Base-by-base conservation (phyloP, 78 protist genomes). In the Dictyostelium purpureum region DNA sequence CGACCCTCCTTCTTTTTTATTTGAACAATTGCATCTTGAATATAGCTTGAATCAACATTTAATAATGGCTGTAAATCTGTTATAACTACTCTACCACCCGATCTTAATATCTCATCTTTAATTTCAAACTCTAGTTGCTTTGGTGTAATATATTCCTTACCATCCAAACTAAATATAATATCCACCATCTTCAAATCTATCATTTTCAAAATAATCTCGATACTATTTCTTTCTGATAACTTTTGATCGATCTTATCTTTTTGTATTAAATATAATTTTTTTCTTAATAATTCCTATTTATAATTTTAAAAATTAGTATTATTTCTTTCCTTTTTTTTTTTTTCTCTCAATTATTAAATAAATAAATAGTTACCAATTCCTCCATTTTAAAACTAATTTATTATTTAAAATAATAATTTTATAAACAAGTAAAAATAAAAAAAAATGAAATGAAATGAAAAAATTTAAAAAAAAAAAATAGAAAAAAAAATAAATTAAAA, bases 71-170 rank as follows among this genome's bases (percentile, higher is more conserved):
- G 96, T 7, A 96, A 26, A 33, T 94, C 96, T 16, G 69, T 61
- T 24, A 94, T 33, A 16, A 18, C 66, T n/a, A 94, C 57, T n/a
- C 97, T 56, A 45, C 97, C 97, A n/a, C 95, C 94, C 5, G 42
- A 45, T 19, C 59, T 73, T 21, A 79, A 21, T 19, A 96, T 83
- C 87, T 96, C 98, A 74, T 90, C 96, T 16, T 35, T 24, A 14
- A 96, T 78, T 37, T 96, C 98, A 24, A 28, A 38, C 66, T 94
- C 96, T 10, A 96, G 67, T 4, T 96, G 94, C 18, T 73, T 73
- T 6, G 82, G 89, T 18, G 98, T 96, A 33, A 96, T 57, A 59
- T 90, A 96, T 67, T 96, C 98, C 40, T 67, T 96, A 4, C 96
- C 98, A 73, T 88, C 89, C 12, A 69, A 26, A 10, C 96, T 94